Evolutionary conservation across 2,329 filamentous ascomycete species (phyloP).

Genomic region (Aureobasidium mangrovei): DNA sequence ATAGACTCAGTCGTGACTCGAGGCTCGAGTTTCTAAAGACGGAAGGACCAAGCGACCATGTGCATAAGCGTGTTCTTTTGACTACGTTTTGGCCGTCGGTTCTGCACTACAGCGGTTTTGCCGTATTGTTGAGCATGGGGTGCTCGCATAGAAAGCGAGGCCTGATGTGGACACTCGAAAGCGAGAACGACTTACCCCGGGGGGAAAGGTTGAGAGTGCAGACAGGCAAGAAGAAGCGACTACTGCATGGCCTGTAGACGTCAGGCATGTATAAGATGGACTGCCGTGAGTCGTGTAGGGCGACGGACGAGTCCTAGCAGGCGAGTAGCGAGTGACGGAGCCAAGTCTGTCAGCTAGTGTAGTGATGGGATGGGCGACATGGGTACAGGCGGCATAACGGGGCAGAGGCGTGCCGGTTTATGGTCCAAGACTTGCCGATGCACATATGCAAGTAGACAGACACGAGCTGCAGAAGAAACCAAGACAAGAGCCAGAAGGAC

Average conservation of each 20-base stretch:
- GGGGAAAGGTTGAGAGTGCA: neutral
- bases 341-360: neutral
- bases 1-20: no score
- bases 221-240: slow-evolving; percentile 2
- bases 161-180: no score
- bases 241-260: neutral
- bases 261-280: slow-evolving; percentile 6
- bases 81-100: no score
- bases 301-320: neutral
- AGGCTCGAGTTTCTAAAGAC: no score
- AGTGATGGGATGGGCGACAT: neutral
- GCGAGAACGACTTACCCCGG: no score
- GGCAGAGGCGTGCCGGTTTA: neutral
- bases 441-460: neutral
- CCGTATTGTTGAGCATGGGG: no score
- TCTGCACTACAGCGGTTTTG: no score
- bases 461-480: neutral
- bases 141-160: no score
- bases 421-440: neutral
- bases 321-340: neutral
- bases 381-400: neutral
- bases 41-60: no score
- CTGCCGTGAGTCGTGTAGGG: slow-evolving; percentile 2
- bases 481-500: neutral
- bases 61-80: no score